These are phyloP conservation scores for Hymenoscyphus fructigenus DNA, from an alignment of 2,329 filamentous ascomycete species.

Conservation along the genomic window DNA sequence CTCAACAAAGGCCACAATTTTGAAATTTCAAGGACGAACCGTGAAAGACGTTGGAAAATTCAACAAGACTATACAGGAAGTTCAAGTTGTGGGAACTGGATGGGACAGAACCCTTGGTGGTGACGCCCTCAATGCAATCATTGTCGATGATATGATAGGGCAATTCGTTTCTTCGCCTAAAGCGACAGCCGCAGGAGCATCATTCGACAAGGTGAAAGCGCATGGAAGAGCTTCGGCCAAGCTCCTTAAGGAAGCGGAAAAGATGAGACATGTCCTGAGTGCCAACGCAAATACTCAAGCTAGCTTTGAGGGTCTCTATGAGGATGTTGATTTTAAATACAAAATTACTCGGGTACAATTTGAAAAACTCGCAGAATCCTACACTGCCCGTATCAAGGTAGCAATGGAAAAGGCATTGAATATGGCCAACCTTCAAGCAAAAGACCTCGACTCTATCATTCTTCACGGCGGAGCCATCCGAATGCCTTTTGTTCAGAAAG, in stretches of 20 bases:
- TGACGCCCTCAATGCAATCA: slow-evolving; percentile 82
- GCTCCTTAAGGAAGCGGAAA: slow-evolving; percentile 90
- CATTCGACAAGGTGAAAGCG: slow-evolving; percentile 60
- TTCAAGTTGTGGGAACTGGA: slow-evolving; percentile 81
- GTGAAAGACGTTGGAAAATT: slow-evolving; percentile 90
- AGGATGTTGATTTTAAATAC: slow-evolving; percentile 92
- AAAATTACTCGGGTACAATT: slow-evolving; percentile 80
- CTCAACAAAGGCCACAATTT: slow-evolving; percentile 83
- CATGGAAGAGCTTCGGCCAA: slow-evolving; percentile 87
- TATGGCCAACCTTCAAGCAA: slow-evolving; percentile 68
- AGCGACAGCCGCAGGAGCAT: slow-evolving; percentile 63
- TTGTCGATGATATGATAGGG: slow-evolving; percentile 83
- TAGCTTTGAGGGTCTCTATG: slow-evolving; percentile 85
- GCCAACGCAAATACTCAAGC: slow-evolving; percentile 81
- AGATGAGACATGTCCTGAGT: slow-evolving; percentile 83
- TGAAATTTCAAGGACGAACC: slow-evolving; percentile 83
- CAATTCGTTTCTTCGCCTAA: slow-evolving; percentile 72
- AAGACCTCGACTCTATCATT: slow-evolving; percentile 84
- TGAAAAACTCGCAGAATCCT: slow-evolving; percentile 70
- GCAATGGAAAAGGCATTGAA: slow-evolving; percentile 75
- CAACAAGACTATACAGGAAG: slow-evolving; percentile 96
- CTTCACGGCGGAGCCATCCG: slow-evolving; percentile 87
- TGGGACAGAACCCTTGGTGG: slow-evolving; percentile 92
- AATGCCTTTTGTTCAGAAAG: slow-evolving; percentile 91
- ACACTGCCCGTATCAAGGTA: slow-evolving; percentile 65